Conservation (phyloP, 1,284 basidiomycete species). For the Psilocybe mexicana region DNA sequence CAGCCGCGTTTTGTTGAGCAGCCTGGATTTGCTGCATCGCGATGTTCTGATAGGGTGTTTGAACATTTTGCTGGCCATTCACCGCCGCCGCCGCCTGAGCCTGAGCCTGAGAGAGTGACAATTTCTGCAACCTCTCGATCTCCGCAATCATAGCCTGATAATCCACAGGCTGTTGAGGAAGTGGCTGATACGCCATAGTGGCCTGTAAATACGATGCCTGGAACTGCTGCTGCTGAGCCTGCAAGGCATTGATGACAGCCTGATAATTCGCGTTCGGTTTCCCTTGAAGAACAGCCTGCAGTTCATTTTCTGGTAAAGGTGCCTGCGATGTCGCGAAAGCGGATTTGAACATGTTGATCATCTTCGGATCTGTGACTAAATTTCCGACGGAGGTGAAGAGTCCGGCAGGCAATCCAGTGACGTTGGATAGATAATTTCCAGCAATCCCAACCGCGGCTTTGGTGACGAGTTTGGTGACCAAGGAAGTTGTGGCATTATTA, state of each 20-base stretch:
- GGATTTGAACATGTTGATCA: slow-evolving; percentile 17
- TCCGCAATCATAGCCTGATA: slow-evolving; percentile 29
- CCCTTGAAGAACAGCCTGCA: slow-evolving; percentile 31
- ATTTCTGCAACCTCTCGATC: slow-evolving; percentile 28
- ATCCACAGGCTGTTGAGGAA: slow-evolving; percentile 14
- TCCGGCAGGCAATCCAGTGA: slow-evolving; percentile 5
- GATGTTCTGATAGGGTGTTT: slow-evolving; percentile 6
- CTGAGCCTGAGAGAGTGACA: slow-evolving; percentile 15
- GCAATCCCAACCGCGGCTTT: slow-evolving; percentile 6
- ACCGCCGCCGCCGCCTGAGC: not conserved
- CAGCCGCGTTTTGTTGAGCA: slow-evolving; percentile 10
- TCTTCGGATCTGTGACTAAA: slow-evolving; percentile 12
- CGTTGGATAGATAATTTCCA: not conserved
- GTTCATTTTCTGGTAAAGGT: slow-evolving; percentile 24
- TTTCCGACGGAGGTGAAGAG: slow-evolving; percentile 9
- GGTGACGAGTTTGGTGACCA: not conserved
- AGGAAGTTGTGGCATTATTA: not conserved
- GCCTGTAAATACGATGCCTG: slow-evolving; percentile 16
- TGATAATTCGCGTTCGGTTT: slow-evolving; percentile 32
- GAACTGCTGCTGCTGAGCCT: slow-evolving; percentile 30
- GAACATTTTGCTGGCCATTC: not conserved
- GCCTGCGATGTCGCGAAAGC: slow-evolving; percentile 20
- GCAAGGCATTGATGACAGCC: slow-evolving; percentile 28
- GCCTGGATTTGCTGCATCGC: slow-evolving; percentile 11
- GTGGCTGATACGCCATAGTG: slow-evolving; percentile 12